Conservation (phyloP, 1,284 basidiomycete species). For the Exsudoporus floridanus region DNA sequence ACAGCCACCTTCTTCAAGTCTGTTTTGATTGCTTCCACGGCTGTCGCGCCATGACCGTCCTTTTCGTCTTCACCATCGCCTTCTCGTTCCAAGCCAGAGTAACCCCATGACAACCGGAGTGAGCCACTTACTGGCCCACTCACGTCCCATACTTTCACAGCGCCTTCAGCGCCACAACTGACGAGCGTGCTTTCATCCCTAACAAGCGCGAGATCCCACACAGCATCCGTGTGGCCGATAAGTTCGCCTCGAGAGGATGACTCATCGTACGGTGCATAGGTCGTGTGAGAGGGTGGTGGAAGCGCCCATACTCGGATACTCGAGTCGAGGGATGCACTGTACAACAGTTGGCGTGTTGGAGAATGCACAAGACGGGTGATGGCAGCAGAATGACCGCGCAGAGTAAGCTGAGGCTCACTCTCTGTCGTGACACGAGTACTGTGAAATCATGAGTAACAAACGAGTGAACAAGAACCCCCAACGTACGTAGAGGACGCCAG, state of each 20-base stretch:
- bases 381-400: conserved; percentile 90
- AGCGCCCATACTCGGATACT: conserved; percentile 91
- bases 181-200: conserved; percentile 79
- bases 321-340: conserved; percentile 91
- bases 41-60: conserved; percentile 71
- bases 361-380: conserved; percentile 90
- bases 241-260: conserved; percentile 76
- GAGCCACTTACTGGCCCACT: conserved; percentile 57
- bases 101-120: conserved; percentile 77
- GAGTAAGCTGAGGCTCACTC: conserved; percentile 87
- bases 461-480: conserved; percentile 8
- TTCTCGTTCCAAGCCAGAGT: conserved; percentile 62
- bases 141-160: conserved; percentile 92
- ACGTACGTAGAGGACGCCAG: conserved; percentile 73
- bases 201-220: conserved; percentile 89
- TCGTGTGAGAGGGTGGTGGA: conserved; percentile 69
- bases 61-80: conserved; percentile 47
- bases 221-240: conserved; percentile 90
- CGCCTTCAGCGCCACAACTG: conserved; percentile 88
- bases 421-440: conserved; percentile 72
- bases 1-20: conserved; percentile 84
- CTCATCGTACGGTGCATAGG: conserved; percentile 87
- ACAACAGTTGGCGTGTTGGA: conserved; percentile 72
- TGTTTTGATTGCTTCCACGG: conserved; percentile 77
- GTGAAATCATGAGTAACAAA: conserved; percentile 18